Evolutionary conservation across 257 asterid genomes (phyloP), one percentile per base, ranked within the genome.

Genomic region (Nicotiana sylvestris): DNA sequence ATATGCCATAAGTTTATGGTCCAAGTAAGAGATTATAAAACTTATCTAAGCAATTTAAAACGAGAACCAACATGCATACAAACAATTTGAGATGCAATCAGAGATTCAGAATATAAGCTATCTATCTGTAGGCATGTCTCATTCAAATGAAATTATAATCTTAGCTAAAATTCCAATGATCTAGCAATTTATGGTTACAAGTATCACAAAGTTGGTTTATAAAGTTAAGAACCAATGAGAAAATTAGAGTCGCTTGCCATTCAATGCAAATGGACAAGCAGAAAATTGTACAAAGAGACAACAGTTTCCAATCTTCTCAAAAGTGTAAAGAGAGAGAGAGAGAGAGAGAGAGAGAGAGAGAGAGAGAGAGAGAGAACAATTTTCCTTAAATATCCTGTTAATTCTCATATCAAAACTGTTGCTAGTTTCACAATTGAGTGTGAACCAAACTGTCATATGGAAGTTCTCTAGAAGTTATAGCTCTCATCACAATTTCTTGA

Each of bases 131-230:
- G 58, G 4, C 17, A 53, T 53, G 18, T 53, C 58, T 10, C 18
- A 53, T 53, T 53, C 80, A 51, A 29, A 76, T 51, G 80, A 51
- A 29, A 15, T 62, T 27, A 51, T 72, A 51, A 51, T 76, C 64
- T 51, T 51, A 17, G 15, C 60, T 7, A 29, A 76, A 49, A 13
- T 49, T 7, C 27, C 58, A 46, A 27, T 27, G 64, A 76, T 76
- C 16, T 76, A 76, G 64, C 43, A 4, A 27, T 72, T 76, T 76
- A 76, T 51, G 80, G 46, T 51, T 76, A 76, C 46, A 76, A 74
- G 79, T 49, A 74, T 25, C 80, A 49, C 21, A 74, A 25, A 49
- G 8, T 49, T 13, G 2, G 58, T 43, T 69, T 58, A n/a, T 70
- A 43, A 11, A 70, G 78, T 49, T 16, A 27, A 3, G 60, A 74